Evolutionary conservation across 169 alveolate species (phyloP).

Genomic region (Plasmodium billcollinsi): DNA sequence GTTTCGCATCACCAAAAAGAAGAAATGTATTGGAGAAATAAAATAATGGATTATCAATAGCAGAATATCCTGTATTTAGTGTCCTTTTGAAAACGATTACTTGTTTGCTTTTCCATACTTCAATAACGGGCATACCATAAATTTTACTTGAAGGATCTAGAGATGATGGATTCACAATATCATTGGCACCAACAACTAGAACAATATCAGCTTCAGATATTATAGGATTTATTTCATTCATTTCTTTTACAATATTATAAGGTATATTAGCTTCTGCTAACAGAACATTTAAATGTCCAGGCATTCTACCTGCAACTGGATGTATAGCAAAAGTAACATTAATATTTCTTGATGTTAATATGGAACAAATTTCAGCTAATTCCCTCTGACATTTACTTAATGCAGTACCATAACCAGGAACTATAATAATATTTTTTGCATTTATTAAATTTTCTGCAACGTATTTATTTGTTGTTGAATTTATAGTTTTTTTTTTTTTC

Average conservation of each 20-base stretch:
- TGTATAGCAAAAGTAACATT: constrained; percentile 95
- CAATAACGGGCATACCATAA: constrained; percentile 97
- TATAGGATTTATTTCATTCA: constrained; percentile 94
- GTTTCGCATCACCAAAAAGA: constrained; percentile 94
- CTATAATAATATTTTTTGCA: constrained; percentile 90
- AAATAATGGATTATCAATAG: constrained; percentile 95
- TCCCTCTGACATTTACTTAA: constrained; percentile 91
- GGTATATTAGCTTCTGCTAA: constrained; percentile 97
- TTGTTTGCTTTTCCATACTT: constrained; percentile 94
- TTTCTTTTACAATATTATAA: constrained; percentile 93
- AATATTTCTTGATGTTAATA: constrained; percentile 86
- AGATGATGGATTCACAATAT: constrained; percentile 95
- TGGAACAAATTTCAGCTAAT: constrained; percentile 86
- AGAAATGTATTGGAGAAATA: constrained; percentile 89
- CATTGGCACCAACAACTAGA: constrained; percentile 96
- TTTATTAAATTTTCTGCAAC: constrained; percentile 90
- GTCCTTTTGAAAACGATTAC: constrained; percentile 93
- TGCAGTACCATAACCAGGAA: constrained; percentile 98
- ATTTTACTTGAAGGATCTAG: constrained; percentile 90
- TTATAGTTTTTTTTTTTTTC: constrained; percentile 84
- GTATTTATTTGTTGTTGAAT: constrained; percentile 83
- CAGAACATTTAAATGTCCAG: constrained; percentile 96
- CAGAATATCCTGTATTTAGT: constrained; percentile 96
- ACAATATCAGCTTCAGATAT: constrained; percentile 89
- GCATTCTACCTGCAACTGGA: constrained; percentile 99